Conservation (phyloP, 768 basidiomycete genomes). For the Naganishia friedmannii region DNA sequence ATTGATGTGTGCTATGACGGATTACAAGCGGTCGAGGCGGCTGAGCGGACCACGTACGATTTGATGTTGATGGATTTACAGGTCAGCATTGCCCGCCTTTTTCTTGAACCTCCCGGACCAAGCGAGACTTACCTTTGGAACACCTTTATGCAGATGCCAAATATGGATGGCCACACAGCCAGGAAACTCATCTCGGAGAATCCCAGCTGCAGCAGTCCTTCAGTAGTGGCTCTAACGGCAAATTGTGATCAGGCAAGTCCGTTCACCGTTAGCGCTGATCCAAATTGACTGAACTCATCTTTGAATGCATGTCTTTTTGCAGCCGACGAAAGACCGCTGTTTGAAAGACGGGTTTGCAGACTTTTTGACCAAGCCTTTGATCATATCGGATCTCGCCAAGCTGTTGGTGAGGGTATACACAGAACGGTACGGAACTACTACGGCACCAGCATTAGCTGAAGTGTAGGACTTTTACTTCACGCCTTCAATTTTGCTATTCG, state of each 20-base stretch:
- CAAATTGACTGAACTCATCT: too few species aligned
- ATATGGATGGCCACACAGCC: conserved; percentile 29
- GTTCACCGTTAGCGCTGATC: too few species aligned
- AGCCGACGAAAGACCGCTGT: conserved; percentile 27
- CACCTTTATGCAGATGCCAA: conserved; percentile 29
- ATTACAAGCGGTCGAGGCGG: conserved; percentile 40
- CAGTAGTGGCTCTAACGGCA: conserved; percentile 29
- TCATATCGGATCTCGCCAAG: conserved; percentile 17
- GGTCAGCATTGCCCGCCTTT: conserved; percentile 24
- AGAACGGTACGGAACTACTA: too few species aligned
- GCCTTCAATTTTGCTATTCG: too few species aligned
- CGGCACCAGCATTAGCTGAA: too few species aligned
- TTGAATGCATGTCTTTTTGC: not conserved
- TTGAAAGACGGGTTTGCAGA: conserved; percentile 20
- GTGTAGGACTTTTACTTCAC: too few species aligned
- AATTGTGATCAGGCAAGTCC: conserved; percentile 28
- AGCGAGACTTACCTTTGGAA: not conserved
- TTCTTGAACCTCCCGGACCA: too few species aligned
- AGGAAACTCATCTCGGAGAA: conserved; percentile 20
- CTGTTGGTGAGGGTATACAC: not conserved
- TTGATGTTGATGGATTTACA: conserved; percentile 49
- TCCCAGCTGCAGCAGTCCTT: not conserved
- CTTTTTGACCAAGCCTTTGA: conserved; percentile 28
- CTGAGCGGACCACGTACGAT: conserved; percentile 41
- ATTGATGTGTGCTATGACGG: conserved; percentile 47